Percentiles rank a stretch among this genome's conserved stretches.
Conservation (phyloP, 2,329 filamentous ascomycete species). For the Talaromyces sp. region DNA sequence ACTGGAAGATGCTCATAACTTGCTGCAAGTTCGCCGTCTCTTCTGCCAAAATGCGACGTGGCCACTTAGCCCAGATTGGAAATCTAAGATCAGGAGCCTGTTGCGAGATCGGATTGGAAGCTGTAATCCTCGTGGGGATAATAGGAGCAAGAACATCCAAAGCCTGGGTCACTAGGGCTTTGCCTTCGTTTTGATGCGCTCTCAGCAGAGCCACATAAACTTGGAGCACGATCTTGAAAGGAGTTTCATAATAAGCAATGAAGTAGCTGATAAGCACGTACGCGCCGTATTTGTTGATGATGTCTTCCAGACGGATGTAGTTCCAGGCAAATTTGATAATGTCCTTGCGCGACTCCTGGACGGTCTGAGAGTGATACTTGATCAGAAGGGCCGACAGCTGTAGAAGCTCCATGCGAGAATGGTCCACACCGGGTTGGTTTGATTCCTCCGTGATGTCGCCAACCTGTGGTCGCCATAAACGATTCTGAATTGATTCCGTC, state of each 20-base stretch:
- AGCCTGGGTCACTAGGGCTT: conserved; percentile 86
- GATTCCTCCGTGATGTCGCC: conserved; percentile 79
- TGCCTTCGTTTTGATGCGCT: conserved; percentile 92
- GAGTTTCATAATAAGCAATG: conserved; percentile 94
- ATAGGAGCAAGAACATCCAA: conserved; percentile 94
- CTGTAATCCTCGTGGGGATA: conserved; percentile 72
- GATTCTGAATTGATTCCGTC: conserved; percentile 84
- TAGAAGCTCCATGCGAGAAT: conserved; percentile 91
- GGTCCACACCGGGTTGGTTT: conserved; percentile 81
- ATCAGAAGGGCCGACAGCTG: conserved; percentile 92
- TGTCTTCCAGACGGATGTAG: conserved; percentile 95
- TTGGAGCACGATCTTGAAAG: conserved; percentile 90
- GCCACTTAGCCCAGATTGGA: conserved; percentile 83
- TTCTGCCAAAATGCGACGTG: conserved; percentile 84
- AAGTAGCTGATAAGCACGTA: conserved; percentile 98
- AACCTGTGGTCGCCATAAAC: conserved; percentile 88
- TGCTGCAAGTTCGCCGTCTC: conserved; percentile 94
- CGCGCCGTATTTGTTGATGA: conserved; percentile 97
- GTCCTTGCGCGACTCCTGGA: conserved; percentile 91
- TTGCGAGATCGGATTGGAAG: conserved; percentile 39
- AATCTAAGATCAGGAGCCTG: conserved; percentile 65
- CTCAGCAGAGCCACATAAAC: conserved; percentile 89
- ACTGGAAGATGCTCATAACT: conserved; percentile 95
- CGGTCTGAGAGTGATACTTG: conserved; percentile 84
- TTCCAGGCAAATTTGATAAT: conserved; percentile 99